Base-by-base conservation (phyloP, 768 basidiomycete genomes). In the Trametes sanguinea region DNA sequence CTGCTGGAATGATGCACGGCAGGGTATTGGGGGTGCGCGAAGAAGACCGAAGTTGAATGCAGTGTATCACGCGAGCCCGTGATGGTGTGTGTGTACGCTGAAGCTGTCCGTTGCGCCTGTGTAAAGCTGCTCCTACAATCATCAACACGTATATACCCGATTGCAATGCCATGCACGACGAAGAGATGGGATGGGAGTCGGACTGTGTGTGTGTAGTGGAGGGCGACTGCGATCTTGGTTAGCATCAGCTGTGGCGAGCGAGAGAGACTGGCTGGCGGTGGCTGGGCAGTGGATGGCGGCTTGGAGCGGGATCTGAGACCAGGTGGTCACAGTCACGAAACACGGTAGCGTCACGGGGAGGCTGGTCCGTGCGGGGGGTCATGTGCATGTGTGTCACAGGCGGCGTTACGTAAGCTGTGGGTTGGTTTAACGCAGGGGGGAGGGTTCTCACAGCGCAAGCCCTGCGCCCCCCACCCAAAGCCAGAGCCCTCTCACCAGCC, bases 401-500 rank as follows among this genome's bases (percentile, higher is more conserved):
- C 43, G 11, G 11, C 52, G 51, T 67, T 67, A 67, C 17, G 55
- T 67, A 67, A 67, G 27, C 42, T 55, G 48, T 51, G 48, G 66
- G 62, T 63, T 62, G 10, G 66, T 60, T 61, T 61, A 65, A 61
- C 64, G 54, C 59, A 44, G 45, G 35, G 35, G 22, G 22, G 22
- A 22, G 22, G 63, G 47, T 61, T 60, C 56, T 54, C 63, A 54
- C 62, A 57, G 56, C 55, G 39, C 50, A 37, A 61, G 59, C 60
- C 57, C 65, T 65, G 61, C 66, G 64, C 66, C 63, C 64, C 52
- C 64, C 48, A 50, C 48, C 48, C 48, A 50, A 46, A 68, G 59
- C 53, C 56, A 65, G 66, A 63, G 61, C 66, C 66, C 62, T 64
- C 66, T 61, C 66, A 67, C 63, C 66, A 64, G 54, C 62, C 62